A percentile compares a stretch with the other conserved stretches of the same genome.
Evolutionary conservation across 805 yeast species (phyloP).

Genomic region (Ogataea ganodermae): DNA sequence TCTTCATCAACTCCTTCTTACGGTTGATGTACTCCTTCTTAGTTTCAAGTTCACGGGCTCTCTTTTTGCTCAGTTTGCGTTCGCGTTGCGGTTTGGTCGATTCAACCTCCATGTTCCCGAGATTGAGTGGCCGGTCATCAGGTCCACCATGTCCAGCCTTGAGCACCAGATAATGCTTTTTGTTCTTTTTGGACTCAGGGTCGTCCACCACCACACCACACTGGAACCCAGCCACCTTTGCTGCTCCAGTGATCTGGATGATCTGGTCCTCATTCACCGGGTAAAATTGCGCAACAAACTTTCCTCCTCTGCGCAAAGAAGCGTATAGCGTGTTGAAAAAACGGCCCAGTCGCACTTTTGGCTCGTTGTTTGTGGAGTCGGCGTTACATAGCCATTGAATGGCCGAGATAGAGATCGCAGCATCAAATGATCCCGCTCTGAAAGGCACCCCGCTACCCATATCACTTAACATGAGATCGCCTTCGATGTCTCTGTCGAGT

Average conservation of each 20-base stretch:
- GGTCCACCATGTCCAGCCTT: slow-evolving; percentile 86
- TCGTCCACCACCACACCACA: slow-evolving; percentile 95
- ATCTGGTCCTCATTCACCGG: slow-evolving; percentile 89
- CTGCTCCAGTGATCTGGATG: slow-evolving; percentile 74
- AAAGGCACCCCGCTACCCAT: slow-evolving; percentile 95
- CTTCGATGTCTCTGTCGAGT: slow-evolving; percentile 87
- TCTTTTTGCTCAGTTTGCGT: slow-evolving; percentile 47
- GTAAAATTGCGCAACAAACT: slow-evolving; percentile 95
- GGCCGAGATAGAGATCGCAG: slow-evolving; percentile 92
- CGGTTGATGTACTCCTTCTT: slow-evolving; percentile 80
- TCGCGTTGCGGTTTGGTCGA: slow-evolving; percentile 43
- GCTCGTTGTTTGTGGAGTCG: slow-evolving; percentile 79
- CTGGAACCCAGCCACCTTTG: slow-evolving; percentile 92
- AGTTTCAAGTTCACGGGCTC: slow-evolving; percentile 62
- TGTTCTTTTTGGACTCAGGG: slow-evolving; percentile 88
- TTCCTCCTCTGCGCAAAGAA: slow-evolving; percentile 87
- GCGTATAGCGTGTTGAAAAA: slow-evolving; percentile 91
- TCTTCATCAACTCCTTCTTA: slow-evolving; percentile 91
- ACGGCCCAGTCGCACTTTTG: slow-evolving; percentile 73
- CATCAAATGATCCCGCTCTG: slow-evolving; percentile 95
- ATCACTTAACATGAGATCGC: slow-evolving; percentile 88
- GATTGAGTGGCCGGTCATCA: slow-evolving; percentile 69
- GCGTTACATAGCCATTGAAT: slow-evolving; percentile 99
- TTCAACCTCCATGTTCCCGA: slow-evolving; percentile 81
- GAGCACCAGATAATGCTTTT: slow-evolving; percentile 85